Evolutionary conservation across 2,329 filamentous ascomycete species (phyloP), one percentile per base, ranked within the genome.

Genomic region (Neoascochyta sp.): DNA sequence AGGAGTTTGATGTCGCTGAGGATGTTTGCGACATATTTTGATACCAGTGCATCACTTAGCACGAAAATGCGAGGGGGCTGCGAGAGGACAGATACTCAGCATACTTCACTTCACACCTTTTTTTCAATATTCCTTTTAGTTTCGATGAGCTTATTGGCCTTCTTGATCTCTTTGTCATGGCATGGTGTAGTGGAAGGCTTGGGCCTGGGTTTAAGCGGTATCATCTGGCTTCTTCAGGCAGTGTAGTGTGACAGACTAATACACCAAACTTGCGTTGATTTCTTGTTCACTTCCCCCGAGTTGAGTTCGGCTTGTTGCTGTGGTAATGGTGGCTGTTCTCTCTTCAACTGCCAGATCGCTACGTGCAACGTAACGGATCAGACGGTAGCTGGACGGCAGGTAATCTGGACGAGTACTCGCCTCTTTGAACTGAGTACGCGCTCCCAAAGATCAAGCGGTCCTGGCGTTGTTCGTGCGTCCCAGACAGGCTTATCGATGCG

Each of bases 31-130:
- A 48, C 35, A 39, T 43, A 37, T 38, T 53, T 56, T 61, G 57
- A 62, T 62, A 62, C 57, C 57, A 60, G 55, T 60, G 57, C 57
- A 60, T 50, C 39, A 44, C 41, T 49, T 50, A 51, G 50, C 54
- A 53, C 50, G 41, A 46, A 44, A 46, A 43, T 31, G 34, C 34
- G 35, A 39, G 27, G 40, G 39, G 29, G 36, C 25, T 32, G 29
- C 21, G 35, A 34, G 38, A 38, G 33, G 42, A n/a, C 42, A 34
- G 43, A 47, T 42, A 44, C 53, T 57, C 50, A 52, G 39, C 41
- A 47, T 34, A 46, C 36, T 44, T 50, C 39, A 47, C 45, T 41
- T 36, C 42, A 38, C 34, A 30, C 24, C 34, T 40, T 45, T 57
- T 53, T 36, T 53, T 47, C 44, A 52, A 54, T 61, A 59, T 57